These are phyloP conservation scores for Penicillium sp. DNA, from an alignment of 2,329 filamentous ascomycete species.

Conservation along the genomic window DNA sequence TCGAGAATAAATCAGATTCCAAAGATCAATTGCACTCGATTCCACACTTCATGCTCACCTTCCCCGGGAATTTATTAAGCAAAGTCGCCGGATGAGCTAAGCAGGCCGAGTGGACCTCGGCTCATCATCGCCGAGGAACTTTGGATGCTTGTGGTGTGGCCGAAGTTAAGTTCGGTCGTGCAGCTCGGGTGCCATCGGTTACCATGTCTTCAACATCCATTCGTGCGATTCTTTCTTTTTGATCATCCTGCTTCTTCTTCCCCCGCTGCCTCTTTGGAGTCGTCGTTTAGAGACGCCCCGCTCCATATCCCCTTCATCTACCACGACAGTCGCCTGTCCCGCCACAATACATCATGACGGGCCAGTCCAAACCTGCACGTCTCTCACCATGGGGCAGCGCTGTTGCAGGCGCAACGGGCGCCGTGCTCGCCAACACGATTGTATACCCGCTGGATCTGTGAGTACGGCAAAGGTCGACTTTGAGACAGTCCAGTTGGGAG, in stretches of 20 bases:
- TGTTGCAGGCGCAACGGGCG: constrained; percentile 84
- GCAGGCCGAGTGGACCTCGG: constrained; percentile 30
- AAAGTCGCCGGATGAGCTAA: constrained; percentile 9
- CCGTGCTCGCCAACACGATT: constrained; percentile 87
- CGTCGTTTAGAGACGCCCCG: constrained; percentile 16
- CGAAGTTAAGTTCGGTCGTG: constrained; percentile 12
- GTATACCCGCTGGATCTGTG: constrained; percentile 97
- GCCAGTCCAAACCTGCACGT: constrained; percentile 57
- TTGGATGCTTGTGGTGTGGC: constrained; percentile 11
- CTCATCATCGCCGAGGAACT: constrained; percentile 32
- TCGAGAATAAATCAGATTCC: no score
- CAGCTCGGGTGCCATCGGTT: constrained; percentile 21
- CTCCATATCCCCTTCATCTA: constrained; percentile 17
- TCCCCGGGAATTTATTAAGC: neutral
- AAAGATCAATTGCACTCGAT: no score
- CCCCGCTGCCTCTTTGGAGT: constrained; percentile 12
- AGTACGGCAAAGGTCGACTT: constrained; percentile 30
- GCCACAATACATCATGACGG: constrained; percentile 41
- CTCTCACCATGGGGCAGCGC: constrained; percentile 91
- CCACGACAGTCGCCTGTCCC: neutral
- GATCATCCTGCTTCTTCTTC: constrained; percentile 1
- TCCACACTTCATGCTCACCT: neutral
- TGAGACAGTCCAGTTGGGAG: neutral
- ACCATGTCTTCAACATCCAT: constrained; percentile 10
- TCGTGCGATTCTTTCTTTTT: neutral